Evolutionary conservation across 148 eudicot species (phyloP), one percentile per base, ranked within the genome.

Genomic region (Arbutus unedo): DNA sequence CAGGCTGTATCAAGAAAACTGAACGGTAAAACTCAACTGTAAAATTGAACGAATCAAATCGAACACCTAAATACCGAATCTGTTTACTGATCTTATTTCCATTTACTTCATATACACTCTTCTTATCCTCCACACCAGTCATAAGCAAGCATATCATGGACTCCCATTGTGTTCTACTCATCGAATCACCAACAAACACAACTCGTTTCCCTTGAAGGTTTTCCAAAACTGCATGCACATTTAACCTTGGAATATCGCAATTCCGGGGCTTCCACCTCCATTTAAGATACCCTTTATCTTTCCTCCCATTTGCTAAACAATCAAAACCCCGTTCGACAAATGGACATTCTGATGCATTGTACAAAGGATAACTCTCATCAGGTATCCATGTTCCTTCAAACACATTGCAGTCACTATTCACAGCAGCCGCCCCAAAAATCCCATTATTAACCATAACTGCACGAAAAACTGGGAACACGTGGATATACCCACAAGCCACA

Each of bases 81-180:
- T 83, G 81, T 84, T 92, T 96, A 4, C 95, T 88, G 60, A 96
- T 96, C 68, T 88, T 66, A 25, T 94, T 91, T 81, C 94, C 95
- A 83, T 91, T 93, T 7, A 93, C 86, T 83, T 96, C 98, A 89
- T 91, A 94, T 67, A 96, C 98, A 80, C 90, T 90, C 25, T 83
- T 84, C 81, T 88, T 91, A 86, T 96, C 98, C 55, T 90, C 94
- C 23, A 94, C 87, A 6, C 98, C 98, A 4, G 87, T 91, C 97
- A 96, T 94, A 8, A 96, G 92, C 92, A 96, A 87, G 87, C 98
- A 96, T 72, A 96, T 86, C 90, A 96, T 87, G 14, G 98, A 96
- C 88, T 96, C 98, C 98, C 98, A 96, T 76, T 96, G 98, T 44
- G 97, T 94, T 76, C 98, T 86, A 85, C 94, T 92, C 91, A 96